phyloP scores from a whole-genome alignment of 768 basidiomycete genomes.

The Pholiota molesta region DNA sequence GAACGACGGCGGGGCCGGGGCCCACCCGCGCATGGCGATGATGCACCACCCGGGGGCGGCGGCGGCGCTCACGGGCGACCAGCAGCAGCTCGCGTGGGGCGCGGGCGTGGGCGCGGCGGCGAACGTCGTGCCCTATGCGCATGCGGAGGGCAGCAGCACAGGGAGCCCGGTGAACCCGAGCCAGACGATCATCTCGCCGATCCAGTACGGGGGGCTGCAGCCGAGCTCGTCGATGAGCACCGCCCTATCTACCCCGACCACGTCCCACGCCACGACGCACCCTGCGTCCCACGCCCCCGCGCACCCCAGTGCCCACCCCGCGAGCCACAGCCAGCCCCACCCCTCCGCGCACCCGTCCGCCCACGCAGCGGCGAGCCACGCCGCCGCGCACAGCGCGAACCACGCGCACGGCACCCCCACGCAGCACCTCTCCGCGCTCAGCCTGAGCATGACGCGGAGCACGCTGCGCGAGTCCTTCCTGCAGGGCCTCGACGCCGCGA shows the following conservation, averaged over 20 bases:
- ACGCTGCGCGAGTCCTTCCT: slow-evolving; percentile 52
- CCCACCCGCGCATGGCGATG: neutral
- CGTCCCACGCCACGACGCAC: slow-evolving; percentile 23
- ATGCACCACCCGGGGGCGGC: slow-evolving; percentile 9
- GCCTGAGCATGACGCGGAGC: slow-evolving; percentile 32
- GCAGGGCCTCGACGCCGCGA: slow-evolving; percentile 47
- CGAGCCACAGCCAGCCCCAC: slow-evolving; percentile 12
- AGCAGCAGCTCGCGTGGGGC: slow-evolving; percentile 1
- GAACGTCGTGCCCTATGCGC: slow-evolving; percentile 43
- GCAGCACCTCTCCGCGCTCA: slow-evolving; percentile 25
- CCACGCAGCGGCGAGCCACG: slow-evolving; percentile 12
- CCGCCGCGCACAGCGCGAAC: slow-evolving; percentile 19
- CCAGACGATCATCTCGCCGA: slow-evolving; percentile 36
- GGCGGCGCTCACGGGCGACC: slow-evolving; percentile 24
- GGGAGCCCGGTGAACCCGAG: slow-evolving; percentile 36
- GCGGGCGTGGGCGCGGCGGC: slow-evolving; percentile 29
- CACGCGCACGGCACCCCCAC: slow-evolving; percentile 17
- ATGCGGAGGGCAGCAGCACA: slow-evolving; percentile 36
- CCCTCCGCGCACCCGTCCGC: slow-evolving; percentile 16
- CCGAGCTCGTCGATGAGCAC: slow-evolving; percentile 29
- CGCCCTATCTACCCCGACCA: slow-evolving; percentile 26
- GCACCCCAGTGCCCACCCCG: slow-evolving; percentile 19
- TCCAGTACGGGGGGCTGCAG: slow-evolving; percentile 47
- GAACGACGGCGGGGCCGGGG: neutral
- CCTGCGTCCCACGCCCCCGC: slow-evolving; percentile 20